Evolutionary conservation across 768 basidiomycete genomes (phyloP).

Genomic region (Russula virescens): DNA sequence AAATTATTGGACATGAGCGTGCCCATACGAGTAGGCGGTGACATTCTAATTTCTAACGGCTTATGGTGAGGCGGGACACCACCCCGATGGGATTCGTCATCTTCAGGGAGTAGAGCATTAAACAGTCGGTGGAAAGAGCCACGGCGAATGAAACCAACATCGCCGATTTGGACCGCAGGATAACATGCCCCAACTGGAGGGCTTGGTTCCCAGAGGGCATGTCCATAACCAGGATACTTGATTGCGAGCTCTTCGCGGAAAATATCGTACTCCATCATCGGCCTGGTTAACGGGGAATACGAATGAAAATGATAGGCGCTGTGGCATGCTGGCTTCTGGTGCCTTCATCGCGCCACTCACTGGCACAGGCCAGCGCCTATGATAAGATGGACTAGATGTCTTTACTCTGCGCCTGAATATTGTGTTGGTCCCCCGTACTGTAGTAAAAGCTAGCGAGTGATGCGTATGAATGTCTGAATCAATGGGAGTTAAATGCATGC

Average conservation of each 20-base stretch:
- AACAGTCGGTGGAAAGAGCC: conserved; percentile 4
- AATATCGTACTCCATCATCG: conserved; percentile 4
- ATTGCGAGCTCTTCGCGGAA: background rate
- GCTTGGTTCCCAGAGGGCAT: conserved; percentile 1
- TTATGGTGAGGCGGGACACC: background rate
- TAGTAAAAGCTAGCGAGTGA: background rate
- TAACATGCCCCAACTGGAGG: background rate
- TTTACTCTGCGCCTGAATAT: background rate
- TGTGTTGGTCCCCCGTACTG: background rate
- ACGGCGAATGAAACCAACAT: conserved; percentile 1
- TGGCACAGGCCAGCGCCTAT: no score
- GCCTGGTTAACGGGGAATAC: background rate
- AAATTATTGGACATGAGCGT: background rate
- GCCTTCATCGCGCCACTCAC: no score
- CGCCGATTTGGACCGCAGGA: background rate
- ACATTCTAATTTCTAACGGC: background rate
- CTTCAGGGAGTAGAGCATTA: background rate
- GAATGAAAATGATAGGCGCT: background rate
- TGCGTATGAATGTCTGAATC: background rate
- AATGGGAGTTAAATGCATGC: conserved; percentile 3
- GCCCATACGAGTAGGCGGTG: background rate
- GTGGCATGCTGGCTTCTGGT: no score
- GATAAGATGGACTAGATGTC: background rate
- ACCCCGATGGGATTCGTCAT: background rate
- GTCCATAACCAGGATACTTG: conserved; percentile 3